phyloP scores from a whole-genome alignment of 1,284 basidiomycete genomes.

The Ceratobasidium sp. region DNA sequence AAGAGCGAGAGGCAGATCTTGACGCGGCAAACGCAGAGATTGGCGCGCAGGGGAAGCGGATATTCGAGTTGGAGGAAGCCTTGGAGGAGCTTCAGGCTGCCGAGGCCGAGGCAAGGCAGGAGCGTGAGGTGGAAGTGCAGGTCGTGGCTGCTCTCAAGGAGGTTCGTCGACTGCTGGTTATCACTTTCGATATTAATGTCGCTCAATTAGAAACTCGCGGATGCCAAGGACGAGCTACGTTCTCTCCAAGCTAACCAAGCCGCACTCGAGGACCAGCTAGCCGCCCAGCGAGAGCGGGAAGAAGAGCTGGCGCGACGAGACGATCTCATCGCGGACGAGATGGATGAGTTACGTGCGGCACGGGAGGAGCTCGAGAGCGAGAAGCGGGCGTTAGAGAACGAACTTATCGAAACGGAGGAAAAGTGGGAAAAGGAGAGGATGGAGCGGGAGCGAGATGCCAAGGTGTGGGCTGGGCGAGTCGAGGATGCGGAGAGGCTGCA shows the following conservation, averaged over 20 bases:
- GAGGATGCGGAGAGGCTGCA: conserved; percentile 30
- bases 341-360: conserved; percentile 37
- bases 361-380: conserved; percentile 38
- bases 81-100: conserved; percentile 53
- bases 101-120: conserved; percentile 68
- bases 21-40: conserved; percentile 35
- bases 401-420: conserved; percentile 46
- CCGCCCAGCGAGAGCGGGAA: conserved; percentile 66
- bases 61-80: conserved; percentile 66
- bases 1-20: conserved; percentile 23
- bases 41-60: conserved; percentile 50
- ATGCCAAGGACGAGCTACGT: conserved; percentile 66
- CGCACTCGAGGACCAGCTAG: conserved; percentile 62
- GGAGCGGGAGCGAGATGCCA: conserved; percentile 50
- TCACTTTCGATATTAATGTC: conserved; percentile 27
- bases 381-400: conserved; percentile 43
- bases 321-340: conserved; percentile 62
- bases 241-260: conserved; percentile 68
- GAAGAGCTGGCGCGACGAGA: conserved; percentile 74
- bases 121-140: conserved; percentile 74
- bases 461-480: conserved; percentile 51
- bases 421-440: conserved; percentile 51
- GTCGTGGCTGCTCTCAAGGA: conserved; percentile 79
- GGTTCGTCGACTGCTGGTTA: conserved; percentile 50
- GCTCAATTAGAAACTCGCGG: conserved; percentile 64